Evolutionary conservation across 129 eudicot genomes (phyloP).

Genomic region (Tagetes patula): DNA sequence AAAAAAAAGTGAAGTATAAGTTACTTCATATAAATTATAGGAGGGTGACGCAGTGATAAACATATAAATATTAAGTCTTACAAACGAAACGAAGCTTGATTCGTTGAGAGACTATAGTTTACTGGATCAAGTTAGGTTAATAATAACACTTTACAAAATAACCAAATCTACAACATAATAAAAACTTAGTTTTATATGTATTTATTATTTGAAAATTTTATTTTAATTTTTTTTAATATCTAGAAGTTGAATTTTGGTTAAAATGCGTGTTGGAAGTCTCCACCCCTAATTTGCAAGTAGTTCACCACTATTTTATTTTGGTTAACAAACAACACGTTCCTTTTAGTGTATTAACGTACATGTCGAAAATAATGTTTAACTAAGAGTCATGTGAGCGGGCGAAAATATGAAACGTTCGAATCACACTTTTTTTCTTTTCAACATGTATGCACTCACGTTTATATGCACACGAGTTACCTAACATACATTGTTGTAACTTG

Average conservation of each 20-base stretch:
- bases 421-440: not conserved
- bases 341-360: not conserved
- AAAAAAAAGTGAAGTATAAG: too few relatives aligned
- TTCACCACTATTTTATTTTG: not conserved
- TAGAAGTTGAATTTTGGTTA: not conserved
- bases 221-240: too few relatives aligned
- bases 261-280: not conserved
- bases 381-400: conserved; percentile 6
- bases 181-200: too few relatives aligned
- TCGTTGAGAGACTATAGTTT: too few relatives aligned
- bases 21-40: too few relatives aligned
- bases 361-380: conserved; percentile 23
- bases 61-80: too few relatives aligned
- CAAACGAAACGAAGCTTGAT: too few relatives aligned
- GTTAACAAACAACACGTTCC: not conserved
- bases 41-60: too few relatives aligned
- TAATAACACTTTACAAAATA: too few relatives aligned
- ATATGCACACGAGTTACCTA: conserved; percentile 6
- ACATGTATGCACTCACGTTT: conserved; percentile 13
- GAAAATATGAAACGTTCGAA: not conserved
- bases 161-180: too few relatives aligned
- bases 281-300: not conserved
- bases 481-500: conserved; percentile 11
- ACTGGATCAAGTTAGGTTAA: too few relatives aligned
- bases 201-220: too few relatives aligned